These are phyloP conservation scores for Melampsora occidentalis DNA, from an alignment of 1,284 basidiomycete genomes.

Conservation along the genomic window DNA sequence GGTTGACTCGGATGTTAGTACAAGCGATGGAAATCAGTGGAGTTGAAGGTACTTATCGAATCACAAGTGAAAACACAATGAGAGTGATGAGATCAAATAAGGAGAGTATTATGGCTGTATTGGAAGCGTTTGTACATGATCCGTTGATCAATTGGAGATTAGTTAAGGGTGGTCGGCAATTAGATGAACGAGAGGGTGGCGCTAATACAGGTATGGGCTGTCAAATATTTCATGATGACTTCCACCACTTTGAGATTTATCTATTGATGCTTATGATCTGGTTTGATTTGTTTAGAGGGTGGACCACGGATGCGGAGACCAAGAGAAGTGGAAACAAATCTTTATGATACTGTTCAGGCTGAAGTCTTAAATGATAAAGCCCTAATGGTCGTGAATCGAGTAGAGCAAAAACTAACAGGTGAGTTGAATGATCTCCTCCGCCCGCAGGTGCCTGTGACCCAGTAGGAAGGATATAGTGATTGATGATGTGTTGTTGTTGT, in stretches of 20 bases:
- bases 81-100: conserved; percentile 92
- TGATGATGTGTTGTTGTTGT: not conserved
- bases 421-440: conserved; percentile 37
- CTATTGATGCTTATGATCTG: not conserved
- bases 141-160: conserved; percentile 62
- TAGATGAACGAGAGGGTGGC: conserved; percentile 46
- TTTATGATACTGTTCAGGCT: conserved; percentile 53
- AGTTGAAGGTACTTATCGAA: conserved; percentile 93
- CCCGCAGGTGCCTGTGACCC: too few species aligned
- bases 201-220: conserved; percentile 49
- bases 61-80: conserved; percentile 97
- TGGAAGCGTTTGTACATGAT: conserved; percentile 74
- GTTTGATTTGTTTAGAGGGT: not conserved
- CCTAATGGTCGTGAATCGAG: conserved; percentile 83
- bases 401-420: conserved; percentile 89
- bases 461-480: too few species aligned
- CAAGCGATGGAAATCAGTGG: conserved; percentile 98
- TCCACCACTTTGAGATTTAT: not conserved
- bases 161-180: conserved; percentile 51
- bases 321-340: conserved; percentile 49
- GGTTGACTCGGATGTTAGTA: conserved; percentile 95
- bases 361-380: conserved; percentile 88
- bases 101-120: conserved; percentile 93
- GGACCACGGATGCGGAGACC: conserved; percentile 46
- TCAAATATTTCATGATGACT: not conserved